These are phyloP conservation scores for Metschnikowia dekortorum DNA, from an alignment of 805 yeast species.

Conservation along the genomic window DNA sequence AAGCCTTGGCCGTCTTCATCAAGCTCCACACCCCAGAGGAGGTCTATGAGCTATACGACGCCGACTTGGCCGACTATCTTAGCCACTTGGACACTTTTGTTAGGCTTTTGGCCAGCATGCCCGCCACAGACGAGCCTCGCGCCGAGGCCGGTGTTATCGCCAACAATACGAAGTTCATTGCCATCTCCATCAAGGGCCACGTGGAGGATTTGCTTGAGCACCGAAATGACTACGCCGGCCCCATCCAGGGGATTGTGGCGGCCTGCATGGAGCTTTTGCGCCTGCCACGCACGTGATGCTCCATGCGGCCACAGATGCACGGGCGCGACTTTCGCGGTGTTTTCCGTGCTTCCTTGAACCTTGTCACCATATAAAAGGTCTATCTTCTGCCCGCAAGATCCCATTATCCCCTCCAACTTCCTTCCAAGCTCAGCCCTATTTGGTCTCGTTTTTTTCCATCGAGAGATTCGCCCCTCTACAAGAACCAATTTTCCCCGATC, in stretches of 20 bases:
- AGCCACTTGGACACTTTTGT: constrained; percentile 11
- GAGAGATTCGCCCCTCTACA: too few relatives aligned
- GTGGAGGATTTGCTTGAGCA: background rate
- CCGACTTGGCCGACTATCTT: constrained; percentile 7
- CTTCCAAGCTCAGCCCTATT: background rate
- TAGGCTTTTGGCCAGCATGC: constrained; percentile 9
- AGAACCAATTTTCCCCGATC: background rate
- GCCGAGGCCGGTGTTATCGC: constrained; percentile 16
- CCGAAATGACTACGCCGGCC: background rate
- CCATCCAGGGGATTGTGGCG: background rate
- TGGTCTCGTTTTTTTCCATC: too few relatives aligned
- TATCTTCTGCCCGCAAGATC: background rate
- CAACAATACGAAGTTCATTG: constrained; percentile 32
- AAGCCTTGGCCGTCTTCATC: constrained; percentile 12
- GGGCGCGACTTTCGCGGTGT: background rate
- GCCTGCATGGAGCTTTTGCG: background rate
- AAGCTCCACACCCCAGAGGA: constrained; percentile 4
- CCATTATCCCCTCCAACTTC: background rate
- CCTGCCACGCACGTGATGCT: background rate
- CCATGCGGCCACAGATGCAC: background rate
- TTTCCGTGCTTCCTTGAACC: background rate
- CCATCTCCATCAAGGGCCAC: constrained; percentile 15
- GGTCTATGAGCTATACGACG: constrained; percentile 5
- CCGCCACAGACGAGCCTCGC: background rate
- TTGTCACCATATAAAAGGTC: background rate